A percentile compares a stretch with the other conserved stretches of the same genome.
Evolutionary conservation across 257 asterid genomes (phyloP).

Genomic region (Anisodus acutangulus): DNA sequence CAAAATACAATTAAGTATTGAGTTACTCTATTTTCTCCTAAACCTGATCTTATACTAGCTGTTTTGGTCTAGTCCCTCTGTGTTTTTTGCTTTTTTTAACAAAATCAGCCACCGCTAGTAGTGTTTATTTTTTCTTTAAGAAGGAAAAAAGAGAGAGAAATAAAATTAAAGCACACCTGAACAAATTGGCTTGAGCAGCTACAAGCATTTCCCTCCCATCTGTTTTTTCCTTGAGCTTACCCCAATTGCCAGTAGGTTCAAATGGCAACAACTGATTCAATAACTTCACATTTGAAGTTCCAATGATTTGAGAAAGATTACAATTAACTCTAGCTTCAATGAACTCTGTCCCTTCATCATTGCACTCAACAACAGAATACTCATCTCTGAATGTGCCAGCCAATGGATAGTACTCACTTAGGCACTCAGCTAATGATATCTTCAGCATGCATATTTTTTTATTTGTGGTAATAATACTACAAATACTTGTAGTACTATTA

Average conservation of each 20-base stretch:
- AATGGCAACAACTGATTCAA: conserved; percentile 31
- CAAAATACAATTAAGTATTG: background rate
- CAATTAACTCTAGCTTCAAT: conserved; percentile 37
- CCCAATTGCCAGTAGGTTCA: background rate
- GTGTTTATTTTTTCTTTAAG: too few relatives aligned
- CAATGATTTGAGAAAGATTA: conserved; percentile 22
- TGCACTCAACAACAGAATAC: conserved; percentile 30
- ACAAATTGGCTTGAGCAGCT: conserved; percentile 38
- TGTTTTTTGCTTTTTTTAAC: too few relatives aligned
- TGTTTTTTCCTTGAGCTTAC: background rate
- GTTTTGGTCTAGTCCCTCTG: too few relatives aligned
- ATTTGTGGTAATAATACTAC: background rate
- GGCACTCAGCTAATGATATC: conserved; percentile 34
- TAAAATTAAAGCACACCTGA: conserved; percentile 36
- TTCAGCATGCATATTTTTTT: conserved; percentile 5
- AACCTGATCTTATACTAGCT: background rate
- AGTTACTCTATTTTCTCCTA: background rate
- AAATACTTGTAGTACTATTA: background rate
- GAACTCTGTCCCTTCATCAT: conserved; percentile 40
- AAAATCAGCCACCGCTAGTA: too few relatives aligned
- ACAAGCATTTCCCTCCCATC: conserved; percentile 19
- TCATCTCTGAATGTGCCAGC: conserved; percentile 40
- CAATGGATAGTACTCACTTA: conserved; percentile 44
- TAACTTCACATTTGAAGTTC: conserved; percentile 25
- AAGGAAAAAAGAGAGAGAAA: too few relatives aligned